A percentile compares a stretch with the other conserved stretches of the same genome.
Evolutionary conservation across 352 stramenopile species (phyloP).

Genomic region (Pythium guiyangense): DNA sequence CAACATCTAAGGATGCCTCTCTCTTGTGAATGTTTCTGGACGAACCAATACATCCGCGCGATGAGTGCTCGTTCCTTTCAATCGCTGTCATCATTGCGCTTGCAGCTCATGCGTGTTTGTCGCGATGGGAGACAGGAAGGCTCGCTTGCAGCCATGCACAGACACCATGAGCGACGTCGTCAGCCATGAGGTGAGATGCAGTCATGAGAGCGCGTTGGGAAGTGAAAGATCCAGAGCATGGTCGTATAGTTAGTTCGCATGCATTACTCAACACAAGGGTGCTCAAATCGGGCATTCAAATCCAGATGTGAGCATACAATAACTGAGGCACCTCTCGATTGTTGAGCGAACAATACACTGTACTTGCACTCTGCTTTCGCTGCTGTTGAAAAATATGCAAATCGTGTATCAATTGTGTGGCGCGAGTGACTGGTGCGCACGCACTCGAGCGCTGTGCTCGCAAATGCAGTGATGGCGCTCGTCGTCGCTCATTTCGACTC

Average conservation of each 20-base stretch:
- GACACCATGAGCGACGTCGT: too few species aligned
- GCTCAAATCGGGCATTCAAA: too few species aligned
- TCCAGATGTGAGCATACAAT: too few species aligned
- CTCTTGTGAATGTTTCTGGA: not conserved
- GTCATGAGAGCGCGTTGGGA: too few species aligned
- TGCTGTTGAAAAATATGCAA: not conserved
- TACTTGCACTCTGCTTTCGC: not conserved
- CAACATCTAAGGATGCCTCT: not conserved
- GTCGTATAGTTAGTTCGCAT: not conserved
- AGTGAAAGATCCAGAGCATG: not conserved
- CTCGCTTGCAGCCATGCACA: too few species aligned
- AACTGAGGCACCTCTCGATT: too few species aligned
- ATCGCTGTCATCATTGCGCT: not conserved
- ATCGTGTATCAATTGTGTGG: not conserved
- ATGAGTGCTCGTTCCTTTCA: not conserved
- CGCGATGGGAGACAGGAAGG: not conserved
- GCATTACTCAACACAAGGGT: not conserved
- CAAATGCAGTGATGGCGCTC: not conserved
- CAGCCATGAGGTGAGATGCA: too few species aligned
- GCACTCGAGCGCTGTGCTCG: not conserved
- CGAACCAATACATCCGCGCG: too few species aligned
- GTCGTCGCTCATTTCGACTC: constrained; percentile 15
- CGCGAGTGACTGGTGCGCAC: not conserved
- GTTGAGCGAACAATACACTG: too few species aligned
- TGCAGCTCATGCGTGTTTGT: too few species aligned